These are phyloP conservation scores for Wickerhamomyces mucosus DNA, from an alignment of 805 yeast genomes.

Conservation along the genomic window DNA sequence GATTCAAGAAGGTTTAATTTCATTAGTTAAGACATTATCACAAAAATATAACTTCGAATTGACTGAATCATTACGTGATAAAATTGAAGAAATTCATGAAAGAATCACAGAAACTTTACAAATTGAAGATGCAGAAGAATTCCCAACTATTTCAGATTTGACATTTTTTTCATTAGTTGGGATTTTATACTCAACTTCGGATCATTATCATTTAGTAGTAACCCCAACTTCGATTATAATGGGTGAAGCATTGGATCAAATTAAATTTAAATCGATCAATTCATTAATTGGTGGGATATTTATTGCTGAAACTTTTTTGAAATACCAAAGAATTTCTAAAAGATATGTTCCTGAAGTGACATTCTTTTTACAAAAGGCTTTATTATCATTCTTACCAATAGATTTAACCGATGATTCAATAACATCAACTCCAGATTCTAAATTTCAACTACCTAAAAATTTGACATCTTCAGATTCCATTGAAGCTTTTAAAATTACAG, in stretches of 20 bases:
- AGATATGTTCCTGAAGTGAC: slow-evolving; percentile 75
- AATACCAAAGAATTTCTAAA: slow-evolving; percentile 73
- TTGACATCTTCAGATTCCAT: not conserved
- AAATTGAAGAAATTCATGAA: slow-evolving; percentile 44
- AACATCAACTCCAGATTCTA: slow-evolving; percentile 11
- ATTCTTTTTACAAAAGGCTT: slow-evolving; percentile 44
- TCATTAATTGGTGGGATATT: slow-evolving; percentile 52
- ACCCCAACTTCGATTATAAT: slow-evolving; percentile 75
- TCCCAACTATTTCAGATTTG: slow-evolving; percentile 44
- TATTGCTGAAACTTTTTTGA: slow-evolving; percentile 52
- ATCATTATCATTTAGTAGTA: slow-evolving; percentile 84
- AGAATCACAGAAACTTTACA: slow-evolving; percentile 28
- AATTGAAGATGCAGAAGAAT: slow-evolving; percentile 22
- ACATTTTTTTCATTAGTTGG: slow-evolving; percentile 67
- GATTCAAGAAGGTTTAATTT: slow-evolving; percentile 33
- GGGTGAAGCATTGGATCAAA: slow-evolving; percentile 56
- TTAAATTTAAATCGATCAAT: slow-evolving; percentile 29
- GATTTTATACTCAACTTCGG: slow-evolving; percentile 82
- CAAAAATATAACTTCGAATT: slow-evolving; percentile 56
- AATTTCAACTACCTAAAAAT: slow-evolving; percentile 15
- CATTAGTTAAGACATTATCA: slow-evolving; percentile 45
- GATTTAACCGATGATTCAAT: slow-evolving; percentile 8
- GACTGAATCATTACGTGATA: slow-evolving; percentile 51
- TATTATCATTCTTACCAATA: slow-evolving; percentile 35
- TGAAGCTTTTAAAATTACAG: slow-evolving; percentile 9